Base-by-base conservation (phyloP, 306 rosid species). In the Castanea mollissima region DNA sequence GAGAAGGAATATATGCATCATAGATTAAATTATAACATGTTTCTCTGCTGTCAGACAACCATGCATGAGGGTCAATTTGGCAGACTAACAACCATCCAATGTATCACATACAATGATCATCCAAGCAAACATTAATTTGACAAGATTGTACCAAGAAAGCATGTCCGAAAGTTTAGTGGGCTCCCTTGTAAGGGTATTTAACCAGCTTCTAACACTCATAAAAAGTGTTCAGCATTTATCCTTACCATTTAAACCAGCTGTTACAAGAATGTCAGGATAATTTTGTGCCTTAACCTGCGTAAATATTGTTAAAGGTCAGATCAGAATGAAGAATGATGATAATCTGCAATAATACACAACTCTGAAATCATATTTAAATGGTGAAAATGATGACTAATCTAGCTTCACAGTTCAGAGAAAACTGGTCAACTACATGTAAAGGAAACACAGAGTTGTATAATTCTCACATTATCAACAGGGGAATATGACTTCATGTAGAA, bases 401-500 rank as follows among this genome's bases (percentile, higher is more conserved):
- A 59, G 75, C 63, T 64, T 16, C 41, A 52, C 10, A 11, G 21
- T 49, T 35, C 25, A 21, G 69, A 71, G 59, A 55, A 71, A 51
- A 72, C 69, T 41, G n/a, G 64, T 72, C 25, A 82, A 51, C 55
- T 64, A 5, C n/a, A 35, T 8, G 82, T 5, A 52, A 72, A 62
- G 15, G 51, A 7, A 41, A 11, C 32, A 35, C 55, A 70, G 27
- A 69, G 55, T 65, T 57, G n/a, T 14, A 67, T 81, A 71, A 78
- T 83, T 81, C 98, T 85, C 87, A 92, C 97, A 73, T 94, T 92
- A 83, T 94, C 98, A 80, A 94, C 92, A 0, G 97, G 97, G 76
- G 98, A 94, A 90, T 94, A 92, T 79, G 97, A 94, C 83, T 94
- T 94, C 93, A 94, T 94, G 87, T 92, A 94, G 83, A 89, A 86